Evolutionary conservation across 2,329 filamentous ascomycete species (phyloP).

Genomic region (Trichophyton equinum): DNA sequence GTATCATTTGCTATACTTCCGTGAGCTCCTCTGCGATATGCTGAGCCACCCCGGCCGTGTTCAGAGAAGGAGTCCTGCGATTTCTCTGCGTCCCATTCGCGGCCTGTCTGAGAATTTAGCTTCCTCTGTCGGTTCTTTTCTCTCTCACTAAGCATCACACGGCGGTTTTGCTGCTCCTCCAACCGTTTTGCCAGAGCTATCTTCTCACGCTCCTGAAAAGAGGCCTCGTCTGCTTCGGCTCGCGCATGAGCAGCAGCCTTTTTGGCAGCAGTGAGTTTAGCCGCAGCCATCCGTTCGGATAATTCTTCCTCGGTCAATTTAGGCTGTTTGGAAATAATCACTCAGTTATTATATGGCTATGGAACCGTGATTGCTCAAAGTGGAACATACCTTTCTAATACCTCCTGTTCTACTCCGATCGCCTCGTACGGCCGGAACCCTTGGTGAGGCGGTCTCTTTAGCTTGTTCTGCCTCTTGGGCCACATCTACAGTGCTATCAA

Average conservation of each 20-base stretch:
- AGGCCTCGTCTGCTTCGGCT: constrained; percentile 55
- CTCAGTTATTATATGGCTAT: too few species aligned
- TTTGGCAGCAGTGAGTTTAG: constrained; percentile 49
- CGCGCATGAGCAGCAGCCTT: constrained; percentile 49
- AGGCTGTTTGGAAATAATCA: constrained; percentile 26
- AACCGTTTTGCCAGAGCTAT: constrained; percentile 43
- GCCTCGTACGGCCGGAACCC: constrained; percentile 39
- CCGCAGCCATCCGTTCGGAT: constrained; percentile 47
- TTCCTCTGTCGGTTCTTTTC: constrained; percentile 50
- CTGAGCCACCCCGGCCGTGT: constrained; percentile 27
- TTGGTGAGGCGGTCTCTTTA: constrained; percentile 18
- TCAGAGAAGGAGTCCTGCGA: constrained; percentile 40
- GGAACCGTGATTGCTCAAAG: not conserved
- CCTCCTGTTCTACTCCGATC: constrained; percentile 44
- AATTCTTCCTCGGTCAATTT: constrained; percentile 55
- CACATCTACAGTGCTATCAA: not conserved
- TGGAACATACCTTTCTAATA: constrained; percentile 31
- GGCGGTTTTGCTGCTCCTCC: constrained; percentile 39
- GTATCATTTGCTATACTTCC: constrained; percentile 36
- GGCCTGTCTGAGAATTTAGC: constrained; percentile 43
- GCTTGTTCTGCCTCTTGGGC: not conserved
- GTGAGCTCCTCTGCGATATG: constrained; percentile 40
- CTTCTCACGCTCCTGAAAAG: constrained; percentile 51
- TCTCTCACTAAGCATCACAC: constrained; percentile 50
- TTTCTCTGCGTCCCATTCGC: constrained; percentile 54